phyloP scores from a whole-genome alignment of 1,284 basidiomycete genomes.

The Pisolithus thermaeus region DNA sequence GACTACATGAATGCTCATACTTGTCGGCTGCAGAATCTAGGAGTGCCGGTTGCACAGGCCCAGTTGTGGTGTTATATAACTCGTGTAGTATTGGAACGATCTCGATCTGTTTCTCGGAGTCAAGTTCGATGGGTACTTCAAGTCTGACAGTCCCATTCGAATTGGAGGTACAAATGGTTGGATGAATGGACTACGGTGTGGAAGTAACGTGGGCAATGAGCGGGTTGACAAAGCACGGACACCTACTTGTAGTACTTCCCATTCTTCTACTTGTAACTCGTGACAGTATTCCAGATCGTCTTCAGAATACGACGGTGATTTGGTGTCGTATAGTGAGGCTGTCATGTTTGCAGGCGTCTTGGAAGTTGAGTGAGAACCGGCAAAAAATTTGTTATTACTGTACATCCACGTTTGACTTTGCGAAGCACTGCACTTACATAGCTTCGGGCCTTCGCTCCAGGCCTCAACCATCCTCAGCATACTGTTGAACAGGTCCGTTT shows the following conservation, averaged over 20 bases:
- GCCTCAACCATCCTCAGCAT: too few relatives aligned
- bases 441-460: too few relatives aligned
- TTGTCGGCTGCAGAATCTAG: not conserved
- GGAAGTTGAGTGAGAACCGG: too few relatives aligned
- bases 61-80: not conserved
- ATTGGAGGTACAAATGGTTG: slow-evolving; percentile 52
- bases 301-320: not conserved
- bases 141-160: slow-evolving; percentile 40
- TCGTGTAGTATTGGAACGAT: slow-evolving; percentile 31
- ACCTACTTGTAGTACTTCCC: slow-evolving; percentile 54
- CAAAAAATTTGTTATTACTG: too few relatives aligned
- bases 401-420: too few relatives aligned
- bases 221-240: not conserved
- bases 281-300: slow-evolving; percentile 1
- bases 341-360: too few relatives aligned
- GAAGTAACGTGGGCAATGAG: slow-evolving; percentile 1
- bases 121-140: slow-evolving; percentile 60
- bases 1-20: slow-evolving; percentile 1
- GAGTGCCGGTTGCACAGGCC: not conserved
- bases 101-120: slow-evolving; percentile 31
- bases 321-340: too few relatives aligned
- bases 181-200: slow-evolving; percentile 58
- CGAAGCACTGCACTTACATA: too few relatives aligned
- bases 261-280: slow-evolving; percentile 34
- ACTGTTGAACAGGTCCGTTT: too few relatives aligned